Base-by-base conservation (phyloP, 2,329 filamentous ascomycete species). In the Fusarium sterilihyphosum region DNA sequence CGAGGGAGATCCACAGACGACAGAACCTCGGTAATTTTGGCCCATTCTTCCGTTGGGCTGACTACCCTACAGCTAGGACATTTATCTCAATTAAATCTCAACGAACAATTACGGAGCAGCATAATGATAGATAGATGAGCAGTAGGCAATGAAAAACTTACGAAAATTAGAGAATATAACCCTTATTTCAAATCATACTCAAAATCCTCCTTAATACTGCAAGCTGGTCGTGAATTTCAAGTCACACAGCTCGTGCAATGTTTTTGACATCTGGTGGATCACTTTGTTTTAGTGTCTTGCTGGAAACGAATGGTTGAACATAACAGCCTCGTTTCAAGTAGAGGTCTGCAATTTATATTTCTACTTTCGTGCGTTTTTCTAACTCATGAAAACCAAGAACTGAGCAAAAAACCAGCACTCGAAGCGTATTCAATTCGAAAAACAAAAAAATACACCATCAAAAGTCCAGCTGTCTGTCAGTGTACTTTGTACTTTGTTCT, bases 401-500 rank as follows among this genome's bases (percentile, higher is more conserved):
- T 47, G 50, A 47, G 47, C 43, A 56, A 56, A 37, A 26, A 61
- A 71, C 35, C 35, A 67, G 67, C 67, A 67, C 43, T 31, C 52
- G 24, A 58, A 70, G 54, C 46, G 47, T 50, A 63, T 69, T 37
- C 56, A 67, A 61, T 53, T 61, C 67, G 67, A 61, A 40, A 56
- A 56, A 61, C 35, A 56, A 56, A 57, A 57, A 59, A 71, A 71
- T 67, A 70, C 68, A 71, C 67, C 67, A 71, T 52, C 50, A 71
- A 58, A 71, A 52, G 64, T 56, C 67, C 67, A 60, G 67, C 67
- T 60, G 43, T 56, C 61, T 64, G 46, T 70, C 68, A 63, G 52
- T 68, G 68, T 69, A 64, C 52, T 68, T 56, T 61, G 57, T 67
- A 61, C 64, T 72, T 56, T 70, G 65, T 70, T 56, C 70, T 68